Evolutionary conservation across 495 filamentous ascomycete species (phyloP), one percentile per base, ranked within the genome.

Genomic region (Hypoxylon crocopeplum): DNA sequence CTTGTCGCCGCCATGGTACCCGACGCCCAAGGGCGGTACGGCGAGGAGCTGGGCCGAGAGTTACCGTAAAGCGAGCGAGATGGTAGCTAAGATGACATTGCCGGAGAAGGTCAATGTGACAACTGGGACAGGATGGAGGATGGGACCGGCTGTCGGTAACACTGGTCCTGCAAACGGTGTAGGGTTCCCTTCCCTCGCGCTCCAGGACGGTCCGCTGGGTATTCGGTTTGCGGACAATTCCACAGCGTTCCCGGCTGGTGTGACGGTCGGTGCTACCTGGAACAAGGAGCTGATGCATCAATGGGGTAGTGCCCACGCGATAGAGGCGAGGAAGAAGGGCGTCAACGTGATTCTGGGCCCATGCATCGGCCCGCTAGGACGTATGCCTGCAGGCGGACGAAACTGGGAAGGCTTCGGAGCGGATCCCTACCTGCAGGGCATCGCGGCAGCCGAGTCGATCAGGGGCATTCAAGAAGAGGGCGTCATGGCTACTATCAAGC

Each of bases 51-150:
- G 94, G 94, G 81, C 82, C 15, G 84, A 86, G 33, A 89, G 87
- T 58, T 98, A 97, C 69, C 70, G 74, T 20, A 96, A 95, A 69
- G 94, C 94, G 0, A 84, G 86, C 36, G 79, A 78, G 51, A 70
- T 98, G 75, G 94, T 97, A 0, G 69, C 75, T 46, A 80, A 82
- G 68, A 96, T 98, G 93, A 91, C 84, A 7, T 73, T 98, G 30
- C 77, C 88, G 21, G 93, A 97, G 69, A 98, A 97, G 71, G 89
- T 98, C 48, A 97, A 97, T 71, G 79, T 97, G 60, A 97, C 94
- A 0, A 96, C 93, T 0, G 93, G 93, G 0, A 92, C 86, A 0
- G 93, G 94, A 6, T 97, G 93, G 93, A 77, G 82, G 69, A 93
- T 93, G 88, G 91, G 88, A 0, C 78, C 92, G 40, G 94, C 92